Base-by-base conservation (phyloP, 1,284 basidiomycete species). In the Trichosporon sp. region DNA sequence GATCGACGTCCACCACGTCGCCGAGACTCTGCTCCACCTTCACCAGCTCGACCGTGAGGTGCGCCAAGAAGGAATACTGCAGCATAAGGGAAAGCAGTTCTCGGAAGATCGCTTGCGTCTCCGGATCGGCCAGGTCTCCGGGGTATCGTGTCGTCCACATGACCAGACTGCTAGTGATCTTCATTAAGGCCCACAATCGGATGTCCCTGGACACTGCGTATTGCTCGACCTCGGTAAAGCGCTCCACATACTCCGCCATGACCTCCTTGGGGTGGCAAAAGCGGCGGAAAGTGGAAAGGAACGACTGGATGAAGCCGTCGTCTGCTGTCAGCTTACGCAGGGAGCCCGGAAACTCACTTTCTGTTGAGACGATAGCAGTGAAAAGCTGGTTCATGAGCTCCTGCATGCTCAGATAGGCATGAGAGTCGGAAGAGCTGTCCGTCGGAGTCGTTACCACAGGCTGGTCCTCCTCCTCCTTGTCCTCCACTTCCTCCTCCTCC, bases 231-330 rank as follows among this genome's bases (percentile, higher is more conserved):
- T 77, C 72, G 33, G 67, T 59, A 65, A 76, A 74, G 27, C 77
- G 68, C 4, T 73, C 69, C 13, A 72, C 63, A 49, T 80, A 75
- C 64, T 76, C 72, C 4, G 65, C 61, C 69, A 81, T 74, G 14
- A 81, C 40, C 1, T 77, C 74, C 1, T 57, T 57, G 2, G 80
- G 76, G 5, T 66, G 62, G 23, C 72, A 74, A 59, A 80, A 81
- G 0, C 80, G 73, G 1, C 80, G 74, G 62, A 77, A 81, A 0
- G 73, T 76, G 64, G 78, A 64, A 66, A 79, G 75, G 64, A 81
- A 81, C 8, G 74, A 65, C 19, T 68, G 66, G 11, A 78, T 68
- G 56, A 80, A 78, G 10, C 63, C 56, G 8, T 73, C 72, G 58
- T 80, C 79, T 54, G 25, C 3, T 11, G 29, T 59, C 23, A 65